Percentiles rank a stretch among this genome's conserved stretches.
phyloP scores from a whole-genome alignment of 2,329 filamentous ascomycete species.

The Pleomassaria siparia region DNA sequence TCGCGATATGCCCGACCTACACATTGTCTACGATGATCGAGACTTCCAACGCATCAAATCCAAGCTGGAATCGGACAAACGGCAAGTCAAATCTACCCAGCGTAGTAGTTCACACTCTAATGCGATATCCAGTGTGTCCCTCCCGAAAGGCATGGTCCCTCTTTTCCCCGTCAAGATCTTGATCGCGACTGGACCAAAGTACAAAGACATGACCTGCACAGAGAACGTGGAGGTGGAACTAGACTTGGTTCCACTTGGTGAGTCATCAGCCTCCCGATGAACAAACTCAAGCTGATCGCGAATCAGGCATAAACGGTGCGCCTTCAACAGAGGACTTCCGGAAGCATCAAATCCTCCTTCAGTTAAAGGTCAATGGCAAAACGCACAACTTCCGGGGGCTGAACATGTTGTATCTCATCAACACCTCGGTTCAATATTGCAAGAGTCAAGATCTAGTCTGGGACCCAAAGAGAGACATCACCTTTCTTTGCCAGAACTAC shows the following conservation, averaged over 20 bases:
- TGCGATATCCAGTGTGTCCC: constrained; percentile 20
- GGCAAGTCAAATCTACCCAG: constrained; percentile 19
- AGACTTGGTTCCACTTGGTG: constrained; percentile 34
- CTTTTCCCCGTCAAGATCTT: constrained; percentile 34
- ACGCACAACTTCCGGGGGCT: constrained; percentile 29
- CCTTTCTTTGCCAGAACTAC: constrained; percentile 32
- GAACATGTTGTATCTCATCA: constrained; percentile 33
- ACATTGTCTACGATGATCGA: constrained; percentile 37
- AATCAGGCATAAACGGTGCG: constrained; percentile 29
- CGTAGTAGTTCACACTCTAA: constrained; percentile 12
- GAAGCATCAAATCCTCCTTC: constrained; percentile 29
- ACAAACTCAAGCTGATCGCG: constrained; percentile 9
- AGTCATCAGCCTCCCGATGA: background rate
- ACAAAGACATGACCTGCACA: constrained; percentile 30
- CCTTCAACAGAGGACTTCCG: constrained; percentile 26
- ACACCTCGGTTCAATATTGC: constrained; percentile 27
- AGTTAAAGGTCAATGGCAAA: constrained; percentile 24
- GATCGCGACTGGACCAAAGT: constrained; percentile 33
- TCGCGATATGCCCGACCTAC: constrained; percentile 33
- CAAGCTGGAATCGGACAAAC: constrained; percentile 29
- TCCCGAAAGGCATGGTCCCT: constrained; percentile 33
- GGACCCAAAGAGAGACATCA: constrained; percentile 32
- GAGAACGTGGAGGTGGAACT: constrained; percentile 31
- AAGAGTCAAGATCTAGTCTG: constrained; percentile 26
- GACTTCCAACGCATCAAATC: constrained; percentile 30